Evolutionary conservation across 768 basidiomycete species (phyloP).

Genomic region (Daedaleopsis sinensis): DNA sequence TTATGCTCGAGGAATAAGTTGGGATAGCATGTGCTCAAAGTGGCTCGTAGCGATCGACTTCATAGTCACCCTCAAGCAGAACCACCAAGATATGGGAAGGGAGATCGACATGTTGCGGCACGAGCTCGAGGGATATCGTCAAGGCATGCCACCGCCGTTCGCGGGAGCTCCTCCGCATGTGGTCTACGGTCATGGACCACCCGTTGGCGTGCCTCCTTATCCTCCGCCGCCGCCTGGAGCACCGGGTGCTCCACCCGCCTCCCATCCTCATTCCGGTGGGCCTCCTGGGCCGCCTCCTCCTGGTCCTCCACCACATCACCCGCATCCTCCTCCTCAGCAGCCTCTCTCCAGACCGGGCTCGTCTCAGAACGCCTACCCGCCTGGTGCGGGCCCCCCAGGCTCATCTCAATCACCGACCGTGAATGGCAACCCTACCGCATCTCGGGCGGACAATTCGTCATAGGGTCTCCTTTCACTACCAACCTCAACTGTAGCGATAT

Average conservation of each 20-base stretch:
- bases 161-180: slow-evolving; percentile 48
- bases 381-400: slow-evolving; percentile 34
- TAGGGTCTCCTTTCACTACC: slow-evolving; percentile 4
- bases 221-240: slow-evolving; percentile 48
- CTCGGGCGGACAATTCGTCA: slow-evolving; percentile 30
- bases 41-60: slow-evolving; percentile 78
- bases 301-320: slow-evolving; percentile 26
- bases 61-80: slow-evolving; percentile 76
- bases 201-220: slow-evolving; percentile 32
- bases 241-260: slow-evolving; percentile 40
- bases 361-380: slow-evolving; percentile 52
- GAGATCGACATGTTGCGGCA: slow-evolving; percentile 81
- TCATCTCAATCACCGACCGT: slow-evolving; percentile 26
- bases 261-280: slow-evolving; percentile 33
- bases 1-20: not conserved
- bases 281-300: slow-evolving; percentile 6
- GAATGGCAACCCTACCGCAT: slow-evolving; percentile 27
- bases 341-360: slow-evolving; percentile 59
- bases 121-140: slow-evolving; percentile 66
- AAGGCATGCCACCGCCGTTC: slow-evolving; percentile 54
- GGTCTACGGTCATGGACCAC: slow-evolving; percentile 51
- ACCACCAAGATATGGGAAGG: slow-evolving; percentile 73
- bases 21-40: slow-evolving; percentile 11
- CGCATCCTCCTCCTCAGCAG: slow-evolving; percentile 36
- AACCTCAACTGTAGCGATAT: slow-evolving; percentile 17